Base-by-base conservation (phyloP, 116 monocot species). In the Trichopus zeylanicus region DNA sequence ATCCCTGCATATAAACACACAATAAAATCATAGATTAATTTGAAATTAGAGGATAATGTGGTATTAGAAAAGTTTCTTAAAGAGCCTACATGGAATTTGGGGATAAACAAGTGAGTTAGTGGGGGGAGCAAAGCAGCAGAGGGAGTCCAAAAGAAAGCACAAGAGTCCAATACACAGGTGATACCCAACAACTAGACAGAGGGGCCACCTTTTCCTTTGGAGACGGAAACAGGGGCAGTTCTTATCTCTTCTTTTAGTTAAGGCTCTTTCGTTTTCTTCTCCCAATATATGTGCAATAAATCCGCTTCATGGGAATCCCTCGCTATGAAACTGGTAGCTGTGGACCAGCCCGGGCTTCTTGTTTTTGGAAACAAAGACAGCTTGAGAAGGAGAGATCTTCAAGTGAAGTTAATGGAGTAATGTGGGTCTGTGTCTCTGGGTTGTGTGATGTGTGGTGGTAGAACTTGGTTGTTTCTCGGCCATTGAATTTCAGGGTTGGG, bases 141-240 rank as follows among this genome's bases (percentile, higher is more conserved):
- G 48, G 13, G 26, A 61, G 53, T 28, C 27, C 12, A 8, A 53
- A 16, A 42, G 21, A 51, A 53, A 53, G 53, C 53, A 53, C 28
- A 27, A 53, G 49, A 49, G 23, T 61, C 61, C 48, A 48, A 10
- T 46, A 20, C 42, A 61, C 51, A 63, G 28, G 23, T 63, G 63
- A 63, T 51, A 33, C 51, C 63, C 51, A 63, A 51, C 25, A 34
- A 63, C 51, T 31, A 31, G 63, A 51, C 63, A 49, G 31, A 21
- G 63, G 51, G 51, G 2, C 23, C 51, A 23, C 34, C 34, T 10
- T 10, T n/a, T n/a, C n/a, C n/a, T n/a, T n/a, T n/a, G n/a, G 42
- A 13, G 16, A 13, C 19, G 5, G 23, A 22, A 20, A 49, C 9
- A 49, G 4, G 21, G 28, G 53, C 12, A 26, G 23, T 53, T 26